Evolutionary conservation across 306 rosid genomes (phyloP).

Genomic region (Ochetophila trinervis): DNA sequence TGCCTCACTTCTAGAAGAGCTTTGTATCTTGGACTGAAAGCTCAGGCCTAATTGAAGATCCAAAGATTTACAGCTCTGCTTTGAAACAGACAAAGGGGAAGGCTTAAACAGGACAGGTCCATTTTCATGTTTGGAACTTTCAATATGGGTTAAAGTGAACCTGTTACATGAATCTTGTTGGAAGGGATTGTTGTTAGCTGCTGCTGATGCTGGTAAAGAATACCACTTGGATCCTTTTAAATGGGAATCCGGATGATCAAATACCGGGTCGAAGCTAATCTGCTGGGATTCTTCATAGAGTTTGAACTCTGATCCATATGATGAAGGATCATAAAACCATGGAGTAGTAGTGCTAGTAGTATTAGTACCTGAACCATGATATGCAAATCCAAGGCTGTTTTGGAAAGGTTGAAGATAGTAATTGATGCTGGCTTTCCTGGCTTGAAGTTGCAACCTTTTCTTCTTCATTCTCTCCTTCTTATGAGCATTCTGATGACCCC

Average conservation of each 20-base stretch:
- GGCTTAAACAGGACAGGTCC: constrained; percentile 40
- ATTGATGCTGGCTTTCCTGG: constrained; percentile 66
- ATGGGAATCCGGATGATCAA: constrained; percentile 32
- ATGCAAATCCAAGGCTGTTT: constrained; percentile 30
- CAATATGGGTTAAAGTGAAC: constrained; percentile 48
- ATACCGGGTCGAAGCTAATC: constrained; percentile 53
- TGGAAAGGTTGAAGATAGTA: constrained; percentile 71
- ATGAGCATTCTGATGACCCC: constrained; percentile 98
- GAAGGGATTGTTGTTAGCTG: constrained; percentile 12
- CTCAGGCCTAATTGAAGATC: constrained; percentile 78
- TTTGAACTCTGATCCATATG: constrained; percentile 35
- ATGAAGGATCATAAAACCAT: constrained; percentile 66
- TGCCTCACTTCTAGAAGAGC: constrained; percentile 35
- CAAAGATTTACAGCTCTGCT: constrained; percentile 53
- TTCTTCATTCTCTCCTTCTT: constrained; percentile 97
- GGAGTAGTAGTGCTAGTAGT: constrained; percentile 20
- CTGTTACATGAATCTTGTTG: constrained; percentile 34
- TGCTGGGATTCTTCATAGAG: constrained; percentile 55
- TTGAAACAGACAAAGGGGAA: constrained; percentile 40
- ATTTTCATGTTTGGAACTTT: constrained; percentile 12
- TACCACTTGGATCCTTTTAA: constrained; percentile 40
- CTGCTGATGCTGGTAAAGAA: constrained; percentile 26
- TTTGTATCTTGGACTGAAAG: constrained; percentile 39
- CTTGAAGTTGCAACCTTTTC: constrained; percentile 86
- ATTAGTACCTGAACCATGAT: constrained; percentile 32